A percentile compares a stretch with the other conserved stretches of the same genome.
These are phyloP conservation scores for Arthromyces matolae DNA, from an alignment of 768 basidiomycete species.

Conservation along the genomic window DNA sequence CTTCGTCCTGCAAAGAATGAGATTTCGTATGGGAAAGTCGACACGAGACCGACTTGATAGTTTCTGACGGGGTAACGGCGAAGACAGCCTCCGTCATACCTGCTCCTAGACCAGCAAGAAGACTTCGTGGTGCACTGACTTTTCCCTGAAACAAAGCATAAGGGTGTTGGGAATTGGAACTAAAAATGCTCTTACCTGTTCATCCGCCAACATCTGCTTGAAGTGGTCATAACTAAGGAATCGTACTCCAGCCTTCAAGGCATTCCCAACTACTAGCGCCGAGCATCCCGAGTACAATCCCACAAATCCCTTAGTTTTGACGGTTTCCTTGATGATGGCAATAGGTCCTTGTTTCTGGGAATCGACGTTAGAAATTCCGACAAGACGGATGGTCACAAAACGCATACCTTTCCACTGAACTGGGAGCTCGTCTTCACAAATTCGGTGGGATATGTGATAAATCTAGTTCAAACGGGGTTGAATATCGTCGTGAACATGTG, in stretches of 20 bases:
- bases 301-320: conserved; percentile 67
- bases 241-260: conserved; percentile 91
- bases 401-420: conserved; percentile 70
- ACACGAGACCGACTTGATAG: conserved; percentile 76
- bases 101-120: conserved; percentile 80
- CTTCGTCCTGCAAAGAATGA: conserved; percentile 67
- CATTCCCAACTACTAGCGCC: conserved; percentile 88
- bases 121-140: conserved; percentile 80
- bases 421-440: conserved; percentile 93
- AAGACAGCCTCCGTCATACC: conserved; percentile 91
- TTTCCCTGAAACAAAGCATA: conserved; percentile 60
- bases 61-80: conserved; percentile 96
- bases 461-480: too few species aligned
- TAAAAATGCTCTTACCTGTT: conserved; percentile 51
- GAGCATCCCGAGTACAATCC: conserved; percentile 94
- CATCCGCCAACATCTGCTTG: conserved; percentile 78
- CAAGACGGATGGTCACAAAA: conserved; percentile 8
- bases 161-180: neutral
- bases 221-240: conserved; percentile 95
- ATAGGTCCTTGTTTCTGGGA: conserved; percentile 61
- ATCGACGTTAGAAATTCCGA: neutral
- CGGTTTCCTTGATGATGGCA: conserved; percentile 68
- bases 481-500: conserved; percentile 27
- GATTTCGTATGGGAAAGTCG: neutral
- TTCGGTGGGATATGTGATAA: conserved; percentile 86